Base-by-base conservation (phyloP, 2,329 filamentous ascomycete species). In the Trichothecium roseum region DNA sequence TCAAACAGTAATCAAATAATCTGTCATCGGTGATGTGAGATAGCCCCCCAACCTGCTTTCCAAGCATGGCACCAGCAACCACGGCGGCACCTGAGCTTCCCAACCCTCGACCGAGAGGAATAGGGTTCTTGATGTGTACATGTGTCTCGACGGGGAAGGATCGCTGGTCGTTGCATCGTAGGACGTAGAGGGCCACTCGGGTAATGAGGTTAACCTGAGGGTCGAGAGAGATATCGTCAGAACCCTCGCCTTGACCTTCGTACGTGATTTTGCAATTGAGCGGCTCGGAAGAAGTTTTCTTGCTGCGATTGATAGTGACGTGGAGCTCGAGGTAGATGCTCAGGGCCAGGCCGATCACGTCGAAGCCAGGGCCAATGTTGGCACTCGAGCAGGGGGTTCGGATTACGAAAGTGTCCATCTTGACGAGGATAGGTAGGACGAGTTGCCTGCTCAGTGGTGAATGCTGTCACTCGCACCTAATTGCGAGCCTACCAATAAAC, bases 331-430 rank as follows among this genome's bases (percentile, higher is more conserved):
- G 82, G 65, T 89, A 94, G 59, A 95, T 79, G 45, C 87, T 94
- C 47, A 98, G 72, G 8, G 89, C 89, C 42, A 98, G 80, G 47
- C 91, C 86, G 57, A 96, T 94, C 50, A 95, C 89, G 68, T 98
- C 89, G 69, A 96, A 98, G 40, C 89, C 89, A 33, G 89, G 89
- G 47, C 86, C 89, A 55, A 96, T 95, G 68, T 96, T 96, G 64
- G 89, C 89, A 42, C 88, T 95, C 41, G 89, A 96, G 66, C 85
- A 93, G 45, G 89, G 89, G 42, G 86, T 85, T 63, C 73, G 77
- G 68, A 87, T 84, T 47, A 72, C 64, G 60, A 83, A 81, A 37
- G 74, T 75, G 52, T 77, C 71, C 63, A 69, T 69, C 49, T 46
- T 7, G 24, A 4, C 13, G 18, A 18, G 7, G 15, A 32, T 18